phyloP scores from a whole-genome alignment of 2,329 filamentous ascomycete genomes.

The Alternaria panax region DNA sequence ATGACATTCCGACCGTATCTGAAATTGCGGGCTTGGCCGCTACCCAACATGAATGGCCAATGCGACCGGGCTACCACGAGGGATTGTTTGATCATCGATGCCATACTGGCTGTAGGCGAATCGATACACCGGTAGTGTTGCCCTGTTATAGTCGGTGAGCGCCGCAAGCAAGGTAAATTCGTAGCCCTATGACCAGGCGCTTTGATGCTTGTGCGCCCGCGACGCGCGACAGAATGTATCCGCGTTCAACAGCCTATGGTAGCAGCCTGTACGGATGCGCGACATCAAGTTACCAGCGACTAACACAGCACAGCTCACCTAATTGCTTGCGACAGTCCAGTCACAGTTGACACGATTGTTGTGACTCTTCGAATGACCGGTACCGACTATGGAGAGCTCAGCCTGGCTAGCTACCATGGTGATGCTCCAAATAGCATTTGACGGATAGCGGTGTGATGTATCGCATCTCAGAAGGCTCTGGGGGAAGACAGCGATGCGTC shows the following conservation, averaged over 20 bases:
- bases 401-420: background rate
- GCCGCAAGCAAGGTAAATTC: conserved; percentile 19
- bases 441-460: conserved; percentile 23
- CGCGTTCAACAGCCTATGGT: conserved; percentile 5
- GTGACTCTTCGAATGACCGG: background rate
- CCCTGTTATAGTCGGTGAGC: conserved; percentile 17
- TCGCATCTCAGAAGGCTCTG: conserved; percentile 5
- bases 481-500: conserved; percentile 17
- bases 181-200: conserved; percentile 21
- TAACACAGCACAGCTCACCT: background rate
- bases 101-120: conserved; percentile 16
- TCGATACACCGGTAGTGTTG: conserved; percentile 3
- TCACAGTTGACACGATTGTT: background rate
- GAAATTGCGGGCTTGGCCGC: conserved; percentile 17
- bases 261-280: background rate
- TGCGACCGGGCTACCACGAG: conserved; percentile 20
- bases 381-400: background rate
- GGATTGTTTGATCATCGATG: conserved; percentile 20
- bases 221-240: conserved; percentile 8
- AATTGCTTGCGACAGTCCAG: background rate
- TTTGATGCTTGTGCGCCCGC: conserved; percentile 17
- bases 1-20: conserved; percentile 14
- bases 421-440: conserved; percentile 15
- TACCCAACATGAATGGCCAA: conserved; percentile 20
- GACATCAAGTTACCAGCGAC: background rate